These are phyloP conservation scores for Emmonsia crescens DNA, from an alignment of 2,329 filamentous ascomycete genomes.

Conservation along the genomic window DNA sequence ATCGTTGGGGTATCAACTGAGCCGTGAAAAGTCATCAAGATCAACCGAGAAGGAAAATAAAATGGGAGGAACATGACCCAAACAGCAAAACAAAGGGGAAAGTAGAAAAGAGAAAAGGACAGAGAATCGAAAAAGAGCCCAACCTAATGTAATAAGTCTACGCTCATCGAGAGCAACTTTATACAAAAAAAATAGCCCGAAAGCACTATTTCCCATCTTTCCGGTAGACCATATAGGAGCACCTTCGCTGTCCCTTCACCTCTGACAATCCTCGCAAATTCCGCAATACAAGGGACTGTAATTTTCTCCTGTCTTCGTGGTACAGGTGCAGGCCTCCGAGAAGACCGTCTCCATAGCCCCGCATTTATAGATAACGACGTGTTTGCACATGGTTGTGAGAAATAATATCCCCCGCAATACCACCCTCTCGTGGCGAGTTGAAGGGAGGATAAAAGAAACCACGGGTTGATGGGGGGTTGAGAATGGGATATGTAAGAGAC, in stretches of 20 bases:
- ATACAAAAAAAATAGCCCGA: neutral
- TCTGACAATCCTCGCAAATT: conserved; percentile 12
- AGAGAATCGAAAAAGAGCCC: no score
- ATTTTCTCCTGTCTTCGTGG: conserved; percentile 9
- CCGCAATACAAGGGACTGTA: conserved; percentile 11
- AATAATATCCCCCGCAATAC: neutral
- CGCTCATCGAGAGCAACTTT: neutral
- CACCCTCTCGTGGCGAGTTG: neutral
- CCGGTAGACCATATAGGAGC: neutral
- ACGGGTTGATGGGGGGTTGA: neutral
- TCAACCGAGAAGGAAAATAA: neutral
- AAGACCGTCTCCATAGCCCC: conserved; percentile 15
- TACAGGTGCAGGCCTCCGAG: conserved; percentile 10
- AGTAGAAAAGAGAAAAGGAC: neutral
- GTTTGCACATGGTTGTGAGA: conserved; percentile 12
- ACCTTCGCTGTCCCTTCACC: neutral
- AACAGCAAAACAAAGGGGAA: neutral
- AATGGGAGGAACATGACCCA: neutral
- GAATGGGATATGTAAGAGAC: neutral
- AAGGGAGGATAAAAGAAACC: neutral
- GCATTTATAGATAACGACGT: conserved; percentile 13
- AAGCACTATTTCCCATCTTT: neutral
- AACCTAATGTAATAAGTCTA: neutral
- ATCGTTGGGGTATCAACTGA: neutral
- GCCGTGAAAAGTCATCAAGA: neutral